Percentiles rank a stretch among this genome's conserved stretches.
Evolutionary conservation across 73 alveolate genomes (phyloP).

Genomic region (Paramecium sonneborni): DNA sequence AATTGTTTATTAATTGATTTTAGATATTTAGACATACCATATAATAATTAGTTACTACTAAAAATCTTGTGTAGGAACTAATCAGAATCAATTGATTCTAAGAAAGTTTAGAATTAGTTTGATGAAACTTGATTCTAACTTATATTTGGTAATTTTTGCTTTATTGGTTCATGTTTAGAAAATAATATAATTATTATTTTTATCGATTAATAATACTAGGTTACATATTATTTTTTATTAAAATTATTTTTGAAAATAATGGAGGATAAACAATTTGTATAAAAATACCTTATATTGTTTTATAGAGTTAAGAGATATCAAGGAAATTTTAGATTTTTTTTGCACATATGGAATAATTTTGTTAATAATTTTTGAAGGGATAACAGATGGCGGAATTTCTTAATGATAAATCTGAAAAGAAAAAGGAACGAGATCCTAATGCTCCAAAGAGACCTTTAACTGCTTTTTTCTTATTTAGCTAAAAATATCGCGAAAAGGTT

Average conservation of each 20-base stretch:
- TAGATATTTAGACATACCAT: neutral
- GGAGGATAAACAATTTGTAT: neutral
- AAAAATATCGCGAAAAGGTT: neutral
- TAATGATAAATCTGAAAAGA: neutral
- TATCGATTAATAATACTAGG: neutral
- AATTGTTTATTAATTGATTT: neutral
- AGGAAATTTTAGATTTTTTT: neutral
- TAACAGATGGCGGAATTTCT: neutral
- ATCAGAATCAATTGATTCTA: neutral
- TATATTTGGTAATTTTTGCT: neutral
- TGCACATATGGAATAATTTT: neutral
- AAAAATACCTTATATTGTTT: neutral
- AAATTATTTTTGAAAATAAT: neutral
- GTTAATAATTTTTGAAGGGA: neutral
- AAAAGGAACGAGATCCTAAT: neutral
- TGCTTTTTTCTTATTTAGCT: neutral
- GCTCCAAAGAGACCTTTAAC: slow-evolving; percentile 14
- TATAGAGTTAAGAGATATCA: neutral
- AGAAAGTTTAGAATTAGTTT: neutral
- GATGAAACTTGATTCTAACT: neutral
- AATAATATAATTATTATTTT: neutral
- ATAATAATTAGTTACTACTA: neutral
- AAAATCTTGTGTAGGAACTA: neutral
- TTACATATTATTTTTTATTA: neutral
- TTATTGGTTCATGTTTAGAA: neutral